Evolutionary conservation across 768 basidiomycete species (phyloP).

Genomic region (Mycena metata): DNA sequence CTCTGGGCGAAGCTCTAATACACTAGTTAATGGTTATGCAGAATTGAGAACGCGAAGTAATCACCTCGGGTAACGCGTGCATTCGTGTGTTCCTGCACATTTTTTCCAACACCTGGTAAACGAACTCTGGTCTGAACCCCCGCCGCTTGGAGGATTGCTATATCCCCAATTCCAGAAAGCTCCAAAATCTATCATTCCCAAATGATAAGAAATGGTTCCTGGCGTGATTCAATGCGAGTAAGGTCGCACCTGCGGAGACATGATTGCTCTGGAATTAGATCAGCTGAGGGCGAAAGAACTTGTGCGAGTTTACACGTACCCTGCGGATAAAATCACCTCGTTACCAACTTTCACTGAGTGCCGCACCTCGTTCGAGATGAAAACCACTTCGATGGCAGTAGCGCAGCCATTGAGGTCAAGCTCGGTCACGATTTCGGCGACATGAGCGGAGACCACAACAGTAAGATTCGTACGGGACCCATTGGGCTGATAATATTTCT

Average conservation of each 20-base stretch:
- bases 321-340: constrained; percentile 33
- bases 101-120: constrained; percentile 50
- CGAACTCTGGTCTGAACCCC: constrained; percentile 41
- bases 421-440: too few species aligned
- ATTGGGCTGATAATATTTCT: constrained; percentile 43
- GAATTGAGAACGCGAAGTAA: too few species aligned
- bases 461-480: constrained; percentile 7
- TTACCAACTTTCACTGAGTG: neutral
- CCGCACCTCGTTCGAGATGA: constrained; percentile 33
- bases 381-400: constrained; percentile 39
- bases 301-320: constrained; percentile 20
- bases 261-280: neutral
- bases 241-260: constrained; percentile 44
- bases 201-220: neutral
- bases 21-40: neutral
- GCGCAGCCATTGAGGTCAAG: too few species aligned
- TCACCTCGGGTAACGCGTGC: constrained; percentile 5
- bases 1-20: constrained; percentile 18
- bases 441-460: too few species aligned
- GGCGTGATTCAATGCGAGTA: too few species aligned
- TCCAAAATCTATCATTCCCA: constrained; percentile 44
- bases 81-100: constrained; percentile 49
- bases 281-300: neutral
- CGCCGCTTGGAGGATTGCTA: constrained; percentile 21
- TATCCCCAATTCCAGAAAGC: constrained; percentile 42